Evolutionary conservation across 345 rosid species (phyloP).

Genomic region (Barbarea vulgaris): DNA sequence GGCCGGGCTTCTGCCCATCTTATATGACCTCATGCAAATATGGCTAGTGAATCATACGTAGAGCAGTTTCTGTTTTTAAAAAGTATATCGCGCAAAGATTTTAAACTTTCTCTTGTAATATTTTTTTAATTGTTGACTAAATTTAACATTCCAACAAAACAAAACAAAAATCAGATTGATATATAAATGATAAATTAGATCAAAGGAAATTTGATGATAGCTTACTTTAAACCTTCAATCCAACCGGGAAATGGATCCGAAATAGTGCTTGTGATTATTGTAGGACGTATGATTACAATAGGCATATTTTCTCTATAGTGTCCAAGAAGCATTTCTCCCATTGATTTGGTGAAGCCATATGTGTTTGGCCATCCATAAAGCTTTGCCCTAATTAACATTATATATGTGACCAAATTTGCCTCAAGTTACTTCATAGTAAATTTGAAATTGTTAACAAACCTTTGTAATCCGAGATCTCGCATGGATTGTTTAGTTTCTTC

Average conservation of each 20-base stretch:
- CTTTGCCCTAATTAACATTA: constrained; percentile 56
- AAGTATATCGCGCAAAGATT: too few relatives aligned
- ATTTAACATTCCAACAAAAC: too few relatives aligned
- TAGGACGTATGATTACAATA: constrained; percentile 62
- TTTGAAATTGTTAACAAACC: constrained; percentile 1
- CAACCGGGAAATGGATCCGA: constrained; percentile 85
- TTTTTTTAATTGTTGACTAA: too few relatives aligned
- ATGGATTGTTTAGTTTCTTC: constrained; percentile 12
- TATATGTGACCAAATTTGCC: background rate
- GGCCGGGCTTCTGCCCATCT: too few relatives aligned
- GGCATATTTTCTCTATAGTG: constrained; percentile 52
- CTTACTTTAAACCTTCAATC: constrained; percentile 76
- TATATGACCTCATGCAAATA: too few relatives aligned
- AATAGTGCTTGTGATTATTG: constrained; percentile 71
- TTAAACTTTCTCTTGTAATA: too few relatives aligned
- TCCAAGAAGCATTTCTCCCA: constrained; percentile 79
- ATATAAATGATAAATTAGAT: background rate
- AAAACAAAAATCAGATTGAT: too few relatives aligned
- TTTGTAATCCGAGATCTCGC: constrained; percentile 25
- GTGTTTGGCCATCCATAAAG: constrained; percentile 81
- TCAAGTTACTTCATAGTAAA: background rate
- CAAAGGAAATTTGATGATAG: background rate
- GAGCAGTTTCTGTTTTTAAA: too few relatives aligned
- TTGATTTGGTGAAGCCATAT: constrained; percentile 77
- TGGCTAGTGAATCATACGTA: too few relatives aligned